Evolutionary conservation across 2,329 filamentous ascomycete species (phyloP), one percentile per base, ranked within the genome.

Genomic region (Raffaelea deltoideospora): DNA sequence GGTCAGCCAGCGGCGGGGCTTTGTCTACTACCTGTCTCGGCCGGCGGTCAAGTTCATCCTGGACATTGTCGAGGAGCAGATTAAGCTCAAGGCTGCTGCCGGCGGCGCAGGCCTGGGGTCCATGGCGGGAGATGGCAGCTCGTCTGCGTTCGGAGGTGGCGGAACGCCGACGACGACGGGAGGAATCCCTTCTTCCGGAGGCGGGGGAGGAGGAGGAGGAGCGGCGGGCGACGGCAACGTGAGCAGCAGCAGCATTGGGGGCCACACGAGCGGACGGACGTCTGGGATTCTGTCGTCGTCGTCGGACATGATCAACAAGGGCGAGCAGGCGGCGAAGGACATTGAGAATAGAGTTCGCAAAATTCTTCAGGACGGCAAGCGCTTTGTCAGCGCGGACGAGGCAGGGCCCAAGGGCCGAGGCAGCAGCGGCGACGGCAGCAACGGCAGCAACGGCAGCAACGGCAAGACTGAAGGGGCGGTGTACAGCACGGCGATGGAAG

Each of bases 31-130:
- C 58, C 79, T 96, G 60, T 96, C 92, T 10, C 76, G 88, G 33
- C 77, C 86, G 43, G 92, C 90, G 4, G 83, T 98, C 51, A 98
- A 96, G 51, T 98, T 98, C 53, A 96, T 98, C 40, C 65, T 96
- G 10, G 90, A 98, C 55, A 93, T 98, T 47, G 83, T 98, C 3
- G 87, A 96, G 38, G 90, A 98, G 53, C 87, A 95, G 55, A 73
- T 74, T 46, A 90, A 81, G 54, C 72, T 75, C 17, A 81, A 81
- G 50, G 51, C 55, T 22, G 51, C 55, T 22, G 52, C 48, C 27
- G 56, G 51, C 39, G 43, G 51, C 9, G 36, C 44, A 24, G 22
- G 24, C 5, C 39, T 50, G 11, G 45, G 50, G 13, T 6, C 24
- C 13, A 14, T 14, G 10, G 6, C 31, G 40, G 48, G 5, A 5